Evolutionary conservation across 495 filamentous ascomycete species (phyloP).

Genomic region (Penicillium cataractarum): DNA sequence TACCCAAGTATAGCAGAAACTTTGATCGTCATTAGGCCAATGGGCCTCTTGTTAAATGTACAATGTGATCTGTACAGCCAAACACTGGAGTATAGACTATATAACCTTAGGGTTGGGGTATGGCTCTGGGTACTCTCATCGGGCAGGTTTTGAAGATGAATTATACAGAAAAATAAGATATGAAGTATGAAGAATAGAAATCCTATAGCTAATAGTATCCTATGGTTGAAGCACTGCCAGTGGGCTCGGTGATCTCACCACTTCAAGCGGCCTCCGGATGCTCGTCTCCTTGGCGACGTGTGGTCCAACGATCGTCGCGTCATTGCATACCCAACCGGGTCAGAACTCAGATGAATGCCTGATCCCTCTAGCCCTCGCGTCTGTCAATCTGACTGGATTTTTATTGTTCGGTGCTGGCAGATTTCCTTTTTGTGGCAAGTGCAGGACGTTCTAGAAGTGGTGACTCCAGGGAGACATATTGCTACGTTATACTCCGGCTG

Average conservation of each 20-base stretch:
- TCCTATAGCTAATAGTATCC: conserved; percentile 1
- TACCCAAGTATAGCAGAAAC: neutral
- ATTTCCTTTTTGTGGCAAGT: conserved; percentile 1
- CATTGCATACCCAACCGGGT: conserved; percentile 35
- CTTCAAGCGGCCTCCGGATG: conserved; percentile 12
- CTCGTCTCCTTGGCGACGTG: conserved; percentile 31
- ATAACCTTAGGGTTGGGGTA: too few species aligned
- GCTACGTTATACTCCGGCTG: too few species aligned
- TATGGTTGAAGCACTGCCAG: neutral
- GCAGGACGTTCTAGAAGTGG: too few species aligned
- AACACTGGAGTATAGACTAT: neutral
- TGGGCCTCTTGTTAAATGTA: neutral
- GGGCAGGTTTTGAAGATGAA: too few species aligned
- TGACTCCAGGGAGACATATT: too few species aligned
- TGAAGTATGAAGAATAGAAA: neutral
- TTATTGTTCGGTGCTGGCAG: neutral
- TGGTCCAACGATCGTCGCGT: conserved; percentile 25
- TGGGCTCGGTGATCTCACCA: conserved; percentile 20
- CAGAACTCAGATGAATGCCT: conserved; percentile 17
- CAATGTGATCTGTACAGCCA: neutral
- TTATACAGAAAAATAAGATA: too few species aligned
- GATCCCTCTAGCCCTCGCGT: conserved; percentile 5
- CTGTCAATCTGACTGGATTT: neutral
- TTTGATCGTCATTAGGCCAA: neutral
- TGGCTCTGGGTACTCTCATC: too few species aligned